A percentile compares a stretch with the other conserved stretches of the same genome.
Evolutionary conservation across 495 filamentous ascomycete genomes (phyloP).

Genomic region (Astrocystis sublimbata): DNA sequence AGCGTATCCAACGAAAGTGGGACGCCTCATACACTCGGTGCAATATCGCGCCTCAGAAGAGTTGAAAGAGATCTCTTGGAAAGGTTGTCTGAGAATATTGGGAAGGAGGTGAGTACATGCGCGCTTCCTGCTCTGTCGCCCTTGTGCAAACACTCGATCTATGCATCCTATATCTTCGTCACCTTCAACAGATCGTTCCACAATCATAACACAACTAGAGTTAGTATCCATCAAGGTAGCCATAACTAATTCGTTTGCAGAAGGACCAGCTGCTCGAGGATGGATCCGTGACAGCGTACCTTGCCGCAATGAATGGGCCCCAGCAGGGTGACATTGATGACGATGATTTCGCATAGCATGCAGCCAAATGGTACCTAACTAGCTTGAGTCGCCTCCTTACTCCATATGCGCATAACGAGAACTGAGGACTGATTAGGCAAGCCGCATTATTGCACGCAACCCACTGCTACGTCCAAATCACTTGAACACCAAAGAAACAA

Average conservation of each 20-base stretch:
- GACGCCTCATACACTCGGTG: constrained; percentile 44
- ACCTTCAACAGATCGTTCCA: neutral
- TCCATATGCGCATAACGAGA: neutral
- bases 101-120: constrained; percentile 58
- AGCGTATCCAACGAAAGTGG: constrained; percentile 37
- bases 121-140: neutral
- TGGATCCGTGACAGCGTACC: constrained; percentile 45
- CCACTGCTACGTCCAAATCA: neutral
- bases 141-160: no score
- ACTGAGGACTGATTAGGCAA: neutral
- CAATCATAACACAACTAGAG: neutral
- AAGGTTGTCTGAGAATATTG: constrained; percentile 53
- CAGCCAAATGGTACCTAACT: neutral
- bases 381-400: neutral
- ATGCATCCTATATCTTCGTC: neutral
- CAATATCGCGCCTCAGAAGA: constrained; percentile 48
- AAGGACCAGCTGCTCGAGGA: constrained; percentile 36
- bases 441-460: neutral
- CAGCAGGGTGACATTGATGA: constrained; percentile 41
- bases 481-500: constrained; percentile 1
- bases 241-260: constrained; percentile 27
- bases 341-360: constrained; percentile 47
- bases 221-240: neutral
- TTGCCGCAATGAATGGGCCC: constrained; percentile 43
- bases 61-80: constrained; percentile 63